phyloP scores from a whole-genome alignment of 1,284 basidiomycete species.

The Cutaneotrichosporon cavernicola region DNA sequence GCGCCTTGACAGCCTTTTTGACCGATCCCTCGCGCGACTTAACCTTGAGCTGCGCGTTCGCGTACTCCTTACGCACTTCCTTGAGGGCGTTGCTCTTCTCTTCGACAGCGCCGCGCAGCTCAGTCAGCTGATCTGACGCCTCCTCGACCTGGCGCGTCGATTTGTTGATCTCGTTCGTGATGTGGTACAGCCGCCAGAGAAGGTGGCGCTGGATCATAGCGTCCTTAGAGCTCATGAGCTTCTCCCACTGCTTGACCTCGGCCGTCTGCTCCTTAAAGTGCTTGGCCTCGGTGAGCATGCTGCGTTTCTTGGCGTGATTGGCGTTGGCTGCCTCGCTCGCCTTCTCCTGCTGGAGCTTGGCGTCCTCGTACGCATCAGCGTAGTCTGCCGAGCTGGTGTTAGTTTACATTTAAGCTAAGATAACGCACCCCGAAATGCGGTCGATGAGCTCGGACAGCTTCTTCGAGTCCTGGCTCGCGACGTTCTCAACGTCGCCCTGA shows the following conservation, averaged over 20 bases:
- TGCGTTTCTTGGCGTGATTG: slow-evolving; percentile 88
- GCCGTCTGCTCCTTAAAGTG: slow-evolving; percentile 96
- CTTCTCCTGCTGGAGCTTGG: slow-evolving; percentile 79
- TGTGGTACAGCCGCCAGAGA: slow-evolving; percentile 86
- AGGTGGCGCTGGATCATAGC: slow-evolving; percentile 75
- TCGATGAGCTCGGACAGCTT: slow-evolving; percentile 90
- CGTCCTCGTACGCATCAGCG: slow-evolving; percentile 82
- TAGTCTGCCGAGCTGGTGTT: slow-evolving; percentile 70
- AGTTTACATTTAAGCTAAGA: not conserved
- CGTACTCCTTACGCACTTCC: slow-evolving; percentile 73
- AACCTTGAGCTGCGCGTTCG: slow-evolving; percentile 69
- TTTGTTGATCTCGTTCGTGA: slow-evolving; percentile 73
- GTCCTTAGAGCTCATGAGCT: slow-evolving; percentile 71
- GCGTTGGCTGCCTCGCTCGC: slow-evolving; percentile 91
- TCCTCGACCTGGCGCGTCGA: slow-evolving; percentile 69
- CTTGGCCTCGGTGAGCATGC: slow-evolving; percentile 91
- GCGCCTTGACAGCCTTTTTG: slow-evolving; percentile 75
- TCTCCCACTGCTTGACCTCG: slow-evolving; percentile 86
- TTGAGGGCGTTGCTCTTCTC: slow-evolving; percentile 65
- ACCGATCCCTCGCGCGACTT: slow-evolving; percentile 72
- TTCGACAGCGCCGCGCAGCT: slow-evolving; percentile 65
- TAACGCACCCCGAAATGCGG: slow-evolving; percentile 77
- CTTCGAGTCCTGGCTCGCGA: slow-evolving; percentile 89
- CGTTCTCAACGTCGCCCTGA: slow-evolving; percentile 97
- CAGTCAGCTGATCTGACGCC: slow-evolving; percentile 68